A percentile compares a stretch with the other conserved stretches of the same genome.
Conservation (phyloP, 2,329 filamentous ascomycete species). For the Colletotrichum acutatum region DNA sequence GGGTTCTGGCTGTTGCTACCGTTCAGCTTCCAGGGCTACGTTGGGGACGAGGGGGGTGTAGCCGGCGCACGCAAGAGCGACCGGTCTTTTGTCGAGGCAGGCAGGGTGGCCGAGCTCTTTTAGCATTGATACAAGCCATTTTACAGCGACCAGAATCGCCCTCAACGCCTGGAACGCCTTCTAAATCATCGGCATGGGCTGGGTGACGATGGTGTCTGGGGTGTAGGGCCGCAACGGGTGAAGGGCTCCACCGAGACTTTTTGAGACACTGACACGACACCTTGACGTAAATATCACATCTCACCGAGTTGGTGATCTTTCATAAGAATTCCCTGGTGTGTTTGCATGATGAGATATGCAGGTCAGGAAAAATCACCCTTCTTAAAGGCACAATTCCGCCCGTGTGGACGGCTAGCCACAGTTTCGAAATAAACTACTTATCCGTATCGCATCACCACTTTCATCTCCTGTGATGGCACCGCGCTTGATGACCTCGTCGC, state of each 20-base stretch:
- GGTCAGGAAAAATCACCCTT: neutral
- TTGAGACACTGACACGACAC: neutral
- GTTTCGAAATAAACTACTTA: too few species aligned
- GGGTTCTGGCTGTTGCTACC: constrained; percentile 43
- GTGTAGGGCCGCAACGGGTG: neutral
- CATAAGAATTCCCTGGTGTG: too few species aligned
- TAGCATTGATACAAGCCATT: constrained; percentile 48
- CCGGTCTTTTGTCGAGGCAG: neutral
- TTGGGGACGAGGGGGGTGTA: constrained; percentile 38
- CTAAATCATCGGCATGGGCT: neutral
- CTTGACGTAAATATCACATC: neutral
- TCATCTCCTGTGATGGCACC: neutral
- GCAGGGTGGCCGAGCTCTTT: constrained; percentile 40
- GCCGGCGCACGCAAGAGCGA: constrained; percentile 9
- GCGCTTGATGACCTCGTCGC: neutral
- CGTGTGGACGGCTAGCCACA: too few species aligned
- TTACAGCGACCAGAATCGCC: constrained; percentile 42
- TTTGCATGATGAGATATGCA: neutral
- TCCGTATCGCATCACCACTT: too few species aligned
- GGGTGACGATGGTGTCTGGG: neutral
- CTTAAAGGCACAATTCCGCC: too few species aligned
- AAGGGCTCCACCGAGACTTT: neutral
- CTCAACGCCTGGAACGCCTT: neutral
- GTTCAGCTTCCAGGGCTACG: constrained; percentile 37
- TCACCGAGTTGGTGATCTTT: neutral